These are phyloP conservation scores for Wallacemonas sp. DNA, from an alignment of 208 protist species.

Conservation along the genomic window DNA sequence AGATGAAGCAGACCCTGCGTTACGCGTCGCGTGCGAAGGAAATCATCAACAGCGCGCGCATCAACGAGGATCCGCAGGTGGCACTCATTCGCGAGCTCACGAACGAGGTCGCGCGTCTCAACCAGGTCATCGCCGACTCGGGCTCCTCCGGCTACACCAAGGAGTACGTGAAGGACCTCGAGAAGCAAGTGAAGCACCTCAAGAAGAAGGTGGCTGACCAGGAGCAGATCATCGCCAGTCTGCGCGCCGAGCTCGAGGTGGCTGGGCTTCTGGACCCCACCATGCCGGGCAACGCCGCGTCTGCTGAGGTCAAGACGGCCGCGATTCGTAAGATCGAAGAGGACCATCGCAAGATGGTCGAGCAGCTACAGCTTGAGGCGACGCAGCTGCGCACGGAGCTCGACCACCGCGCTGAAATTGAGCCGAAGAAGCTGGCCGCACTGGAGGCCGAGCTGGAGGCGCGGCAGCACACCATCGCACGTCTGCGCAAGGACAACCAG, in stretches of 20 bases:
- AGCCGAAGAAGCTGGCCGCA: constrained; percentile 27
- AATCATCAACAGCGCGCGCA: constrained; percentile 90
- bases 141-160: constrained; percentile 59
- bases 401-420: constrained; percentile 27
- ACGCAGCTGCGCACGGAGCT: constrained; percentile 45
- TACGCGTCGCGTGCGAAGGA: constrained; percentile 91
- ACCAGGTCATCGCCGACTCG: constrained; percentile 58
- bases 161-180: constrained; percentile 64
- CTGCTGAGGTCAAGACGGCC: constrained; percentile 8
- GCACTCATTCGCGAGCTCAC: constrained; percentile 53
- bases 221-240: constrained; percentile 46
- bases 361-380: constrained; percentile 39
- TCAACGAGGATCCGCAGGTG: constrained; percentile 93
- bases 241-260: constrained; percentile 51
- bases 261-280: constrained; percentile 32
- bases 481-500: constrained; percentile 13
- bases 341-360: constrained; percentile 30
- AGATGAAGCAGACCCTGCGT: constrained; percentile 92
- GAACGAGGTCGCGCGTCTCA: constrained; percentile 57
- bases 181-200: constrained; percentile 32
- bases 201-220: constrained; percentile 63
- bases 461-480: constrained; percentile 15
- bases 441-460: constrained; percentile 32
- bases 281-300: not conserved
- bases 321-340: constrained; percentile 31